Conservation (phyloP, 1,284 basidiomycete genomes). For the Moesziomyces antarcticus region DNA sequence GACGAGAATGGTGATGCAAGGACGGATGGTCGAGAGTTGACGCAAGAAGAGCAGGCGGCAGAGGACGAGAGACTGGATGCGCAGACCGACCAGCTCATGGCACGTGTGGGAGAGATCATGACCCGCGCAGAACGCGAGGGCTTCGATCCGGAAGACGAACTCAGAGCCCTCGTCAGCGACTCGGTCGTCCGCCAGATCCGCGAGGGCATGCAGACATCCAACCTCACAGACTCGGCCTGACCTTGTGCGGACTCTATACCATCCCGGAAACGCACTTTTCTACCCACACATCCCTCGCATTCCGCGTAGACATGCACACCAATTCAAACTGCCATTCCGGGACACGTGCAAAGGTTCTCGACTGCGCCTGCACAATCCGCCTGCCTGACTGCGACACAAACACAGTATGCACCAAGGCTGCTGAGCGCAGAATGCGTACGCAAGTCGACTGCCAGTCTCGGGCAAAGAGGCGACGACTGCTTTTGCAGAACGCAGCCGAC, state of each 20-base stretch:
- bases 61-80: constrained; percentile 35
- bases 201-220: constrained; percentile 37
- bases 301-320: too few species aligned
- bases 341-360: too few species aligned
- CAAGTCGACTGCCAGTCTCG: too few species aligned
- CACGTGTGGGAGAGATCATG: constrained; percentile 54
- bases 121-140: constrained; percentile 46
- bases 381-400: too few species aligned
- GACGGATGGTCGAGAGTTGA: constrained; percentile 2
- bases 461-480: too few species aligned
- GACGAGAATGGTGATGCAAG: constrained; percentile 34
- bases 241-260: background rate
- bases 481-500: too few species aligned
- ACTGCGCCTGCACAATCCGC: too few species aligned
- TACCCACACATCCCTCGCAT: background rate
- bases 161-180: constrained; percentile 54
- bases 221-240: constrained; percentile 1
- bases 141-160: constrained; percentile 49
- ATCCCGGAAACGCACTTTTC: background rate
- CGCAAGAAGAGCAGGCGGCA: constrained; percentile 20
- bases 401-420: too few species aligned
- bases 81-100: constrained; percentile 53
- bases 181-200: constrained; percentile 54
- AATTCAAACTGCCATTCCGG: too few species aligned
- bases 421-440: too few species aligned